phyloP scores from a whole-genome alignment of 106 monocot species.

The Agapanthus africanus region DNA sequence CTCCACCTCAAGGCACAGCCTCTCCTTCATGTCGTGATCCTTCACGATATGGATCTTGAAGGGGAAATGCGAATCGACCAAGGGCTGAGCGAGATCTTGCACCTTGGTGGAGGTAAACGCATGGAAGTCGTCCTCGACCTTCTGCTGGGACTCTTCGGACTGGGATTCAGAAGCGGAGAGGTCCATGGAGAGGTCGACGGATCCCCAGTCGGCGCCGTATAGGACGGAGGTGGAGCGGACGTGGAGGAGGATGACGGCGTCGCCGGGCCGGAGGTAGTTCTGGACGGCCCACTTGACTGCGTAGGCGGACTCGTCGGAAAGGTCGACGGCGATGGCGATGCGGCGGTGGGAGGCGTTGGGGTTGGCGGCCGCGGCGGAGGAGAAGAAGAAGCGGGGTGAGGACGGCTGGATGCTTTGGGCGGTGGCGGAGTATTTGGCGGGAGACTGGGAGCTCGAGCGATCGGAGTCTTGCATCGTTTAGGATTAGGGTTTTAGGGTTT shows the following conservation, averaged over 20 bases:
- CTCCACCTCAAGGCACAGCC: slow-evolving; percentile 60
- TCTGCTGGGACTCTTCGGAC: slow-evolving; percentile 22
- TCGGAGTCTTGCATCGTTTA: neutral
- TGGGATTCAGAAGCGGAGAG: neutral
- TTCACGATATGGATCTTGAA: slow-evolving; percentile 68
- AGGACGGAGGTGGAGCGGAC: slow-evolving; percentile 57
- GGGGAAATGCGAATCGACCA: slow-evolving; percentile 39
- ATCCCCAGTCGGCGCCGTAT: slow-evolving; percentile 63
- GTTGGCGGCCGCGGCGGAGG: slow-evolving; percentile 18
- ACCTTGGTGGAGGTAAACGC: slow-evolving; percentile 52
- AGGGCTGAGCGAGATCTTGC: slow-evolving; percentile 41
- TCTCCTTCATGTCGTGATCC: slow-evolving; percentile 75
- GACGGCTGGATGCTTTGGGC: neutral
- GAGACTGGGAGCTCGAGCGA: neutral
- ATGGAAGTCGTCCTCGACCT: slow-evolving; percentile 55
- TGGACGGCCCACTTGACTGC: slow-evolving; percentile 61
- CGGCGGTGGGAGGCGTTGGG: slow-evolving; percentile 36
- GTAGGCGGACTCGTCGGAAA: slow-evolving; percentile 48
- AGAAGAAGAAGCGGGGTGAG: slow-evolving; percentile 24
- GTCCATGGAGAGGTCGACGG: too few relatives aligned
- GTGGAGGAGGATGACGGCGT: slow-evolving; percentile 52
- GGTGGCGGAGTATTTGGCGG: neutral
- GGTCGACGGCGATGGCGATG: slow-evolving; percentile 58
- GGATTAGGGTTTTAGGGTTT: neutral
- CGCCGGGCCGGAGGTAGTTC: slow-evolving; percentile 64